Conservation (phyloP, 129 eudicot species). For the Cynara cardunculus region DNA sequence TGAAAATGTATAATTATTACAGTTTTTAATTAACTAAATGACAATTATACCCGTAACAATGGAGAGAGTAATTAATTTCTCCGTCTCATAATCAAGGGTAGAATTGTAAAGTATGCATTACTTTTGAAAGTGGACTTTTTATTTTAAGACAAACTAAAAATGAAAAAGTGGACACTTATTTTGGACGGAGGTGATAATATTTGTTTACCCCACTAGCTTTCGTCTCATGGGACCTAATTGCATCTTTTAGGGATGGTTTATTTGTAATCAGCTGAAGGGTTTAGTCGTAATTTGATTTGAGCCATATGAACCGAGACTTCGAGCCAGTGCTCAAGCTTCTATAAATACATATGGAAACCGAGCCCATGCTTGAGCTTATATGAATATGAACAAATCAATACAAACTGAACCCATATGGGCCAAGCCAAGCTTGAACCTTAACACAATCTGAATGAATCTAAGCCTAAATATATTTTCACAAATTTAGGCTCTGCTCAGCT, state of each 20-base stretch:
- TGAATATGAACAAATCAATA: not conserved
- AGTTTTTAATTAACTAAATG: not conserved
- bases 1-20: not conserved
- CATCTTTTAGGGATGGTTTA: not conserved
- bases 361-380: not conserved
- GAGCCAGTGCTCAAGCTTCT: not conserved
- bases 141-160: too few species aligned
- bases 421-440: not conserved
- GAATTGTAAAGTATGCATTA: not conserved
- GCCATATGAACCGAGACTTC: not conserved
- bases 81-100: not conserved
- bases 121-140: not conserved
- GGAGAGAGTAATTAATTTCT: not conserved
- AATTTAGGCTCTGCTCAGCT: not conserved
- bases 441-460: not conserved
- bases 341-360: not conserved
- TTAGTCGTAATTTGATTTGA: not conserved
- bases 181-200: not conserved
- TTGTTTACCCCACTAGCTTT: not conserved
- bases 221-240: not conserved
- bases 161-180: not conserved
- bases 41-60: not conserved
- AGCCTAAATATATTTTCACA: not conserved
- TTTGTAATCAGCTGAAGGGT: not conserved
- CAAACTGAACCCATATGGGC: not conserved